Evolutionary conservation across 2,329 filamentous ascomycete species (phyloP).

Genomic region (Fusarium sp.): DNA sequence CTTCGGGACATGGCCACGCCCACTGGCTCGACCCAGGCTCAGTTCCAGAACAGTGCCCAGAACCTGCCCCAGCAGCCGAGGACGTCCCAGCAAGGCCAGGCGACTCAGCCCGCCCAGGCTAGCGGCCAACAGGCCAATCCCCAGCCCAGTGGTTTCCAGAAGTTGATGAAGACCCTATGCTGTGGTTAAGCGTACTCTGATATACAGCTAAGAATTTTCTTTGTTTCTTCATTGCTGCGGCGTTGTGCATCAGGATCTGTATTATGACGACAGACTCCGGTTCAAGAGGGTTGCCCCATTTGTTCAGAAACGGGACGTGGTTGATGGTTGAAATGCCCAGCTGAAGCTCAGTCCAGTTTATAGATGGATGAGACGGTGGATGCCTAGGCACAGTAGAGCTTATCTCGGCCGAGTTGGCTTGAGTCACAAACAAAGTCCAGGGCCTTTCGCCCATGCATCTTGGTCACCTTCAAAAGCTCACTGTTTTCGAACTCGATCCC

Average conservation of each 20-base stretch:
- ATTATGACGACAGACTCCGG: slow-evolving; percentile 28
- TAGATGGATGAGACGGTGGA: slow-evolving; percentile 3
- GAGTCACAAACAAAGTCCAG: neutral
- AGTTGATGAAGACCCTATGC: slow-evolving; percentile 92
- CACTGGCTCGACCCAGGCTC: slow-evolving; percentile 91
- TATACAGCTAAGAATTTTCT: slow-evolving; percentile 46
- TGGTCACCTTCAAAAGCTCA: slow-evolving; percentile 2
- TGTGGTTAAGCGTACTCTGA: slow-evolving; percentile 72
- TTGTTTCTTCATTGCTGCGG: slow-evolving; percentile 46
- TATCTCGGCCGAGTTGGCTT: slow-evolving; percentile 14
- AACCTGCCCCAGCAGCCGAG: slow-evolving; percentile 79
- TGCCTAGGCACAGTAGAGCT: slow-evolving; percentile 1
- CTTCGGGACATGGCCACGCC: slow-evolving; percentile 83
- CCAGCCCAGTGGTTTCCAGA: slow-evolving; percentile 86
- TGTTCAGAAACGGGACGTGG: slow-evolving; percentile 7
- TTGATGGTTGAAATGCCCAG: slow-evolving; percentile 19
- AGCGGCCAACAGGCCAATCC: slow-evolving; percentile 72
- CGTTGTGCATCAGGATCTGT: slow-evolving; percentile 39
- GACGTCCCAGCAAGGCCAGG: slow-evolving; percentile 69
- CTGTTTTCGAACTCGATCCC: slow-evolving; percentile 30
- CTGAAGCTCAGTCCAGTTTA: slow-evolving; percentile 7
- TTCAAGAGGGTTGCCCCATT: slow-evolving; percentile 19
- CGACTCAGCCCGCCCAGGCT: slow-evolving; percentile 65
- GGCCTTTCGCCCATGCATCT: slow-evolving; percentile 5
- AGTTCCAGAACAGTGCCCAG: slow-evolving; percentile 95